Evolutionary conservation across 2,329 filamentous ascomycete species (phyloP).

Genomic region (Podosphaera fusca): DNA sequence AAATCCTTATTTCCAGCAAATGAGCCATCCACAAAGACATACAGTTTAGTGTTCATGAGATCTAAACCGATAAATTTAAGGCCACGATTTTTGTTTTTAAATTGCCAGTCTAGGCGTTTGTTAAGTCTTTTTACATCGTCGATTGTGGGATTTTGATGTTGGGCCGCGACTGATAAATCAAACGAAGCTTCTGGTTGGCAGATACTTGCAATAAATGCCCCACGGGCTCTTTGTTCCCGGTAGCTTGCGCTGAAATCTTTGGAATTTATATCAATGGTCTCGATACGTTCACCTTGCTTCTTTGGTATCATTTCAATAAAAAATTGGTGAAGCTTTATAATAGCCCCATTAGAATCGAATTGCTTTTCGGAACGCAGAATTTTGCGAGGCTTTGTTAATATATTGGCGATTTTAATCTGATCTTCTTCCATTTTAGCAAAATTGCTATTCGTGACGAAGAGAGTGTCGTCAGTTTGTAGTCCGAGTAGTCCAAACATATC

Average conservation of each 20-base stretch:
- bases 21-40: not conserved
- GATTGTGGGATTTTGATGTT: not conserved
- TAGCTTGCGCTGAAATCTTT: not conserved
- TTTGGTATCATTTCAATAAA: not conserved
- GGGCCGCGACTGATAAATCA: too few species aligned
- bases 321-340: not conserved
- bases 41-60: not conserved
- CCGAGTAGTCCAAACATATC: not conserved
- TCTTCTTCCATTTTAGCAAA: not conserved
- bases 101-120: not conserved
- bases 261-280: not conserved
- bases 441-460: not conserved
- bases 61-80: not conserved
- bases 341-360: too few species aligned
- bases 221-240: not conserved
- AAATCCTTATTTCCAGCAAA: not conserved
- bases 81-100: not conserved
- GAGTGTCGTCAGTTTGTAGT: slow-evolving; percentile 1
- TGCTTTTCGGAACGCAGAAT: not conserved
- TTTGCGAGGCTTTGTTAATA: not conserved
- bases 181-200: too few species aligned
- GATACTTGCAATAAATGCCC: not conserved
- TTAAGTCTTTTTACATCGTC: not conserved
- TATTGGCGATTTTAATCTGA: not conserved
- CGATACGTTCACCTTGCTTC: not conserved